These are phyloP conservation scores for Trichoderma simmonsii DNA, from an alignment of 2,329 filamentous ascomycete genomes.

Conservation along the genomic window DNA sequence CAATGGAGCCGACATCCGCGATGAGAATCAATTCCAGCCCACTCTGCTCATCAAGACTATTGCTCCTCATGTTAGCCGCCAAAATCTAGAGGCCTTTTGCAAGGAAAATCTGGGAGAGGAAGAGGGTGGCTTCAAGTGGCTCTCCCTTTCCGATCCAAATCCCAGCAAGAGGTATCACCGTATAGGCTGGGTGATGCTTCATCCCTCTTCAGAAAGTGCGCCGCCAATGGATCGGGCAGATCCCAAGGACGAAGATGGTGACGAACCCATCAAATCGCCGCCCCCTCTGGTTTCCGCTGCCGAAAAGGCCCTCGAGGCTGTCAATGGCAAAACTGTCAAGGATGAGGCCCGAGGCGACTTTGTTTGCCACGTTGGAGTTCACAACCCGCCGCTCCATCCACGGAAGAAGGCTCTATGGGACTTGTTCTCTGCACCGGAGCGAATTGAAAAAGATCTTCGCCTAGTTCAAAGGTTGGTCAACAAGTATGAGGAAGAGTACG, in stretches of 20 bases:
- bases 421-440: constrained; percentile 88
- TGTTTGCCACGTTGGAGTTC: constrained; percentile 93
- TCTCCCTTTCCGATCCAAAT: constrained; percentile 94
- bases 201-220: constrained; percentile 68
- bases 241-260: constrained; percentile 65
- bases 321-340: constrained; percentile 96
- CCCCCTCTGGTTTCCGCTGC: constrained; percentile 57
- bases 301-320: constrained; percentile 85
- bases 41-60: constrained; percentile 97
- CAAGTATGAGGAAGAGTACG: constrained; percentile 83
- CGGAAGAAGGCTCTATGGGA: constrained; percentile 97
- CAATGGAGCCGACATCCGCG: constrained; percentile 79
- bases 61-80: constrained; percentile 89
- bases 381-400: constrained; percentile 80
- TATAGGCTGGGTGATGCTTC: constrained; percentile 97
- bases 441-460: constrained; percentile 84
- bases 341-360: constrained; percentile 94
- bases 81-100: constrained; percentile 90
- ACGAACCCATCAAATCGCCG: constrained; percentile 54
- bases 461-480: constrained; percentile 77
- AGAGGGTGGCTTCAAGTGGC: constrained; percentile 90
- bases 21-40: constrained; percentile 83
- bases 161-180: constrained; percentile 95
- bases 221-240: constrained; percentile 69
- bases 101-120: constrained; percentile 90